phyloP scores from a whole-genome alignment of 1,284 basidiomycete genomes.

The Pisolithus thermaeus region DNA sequence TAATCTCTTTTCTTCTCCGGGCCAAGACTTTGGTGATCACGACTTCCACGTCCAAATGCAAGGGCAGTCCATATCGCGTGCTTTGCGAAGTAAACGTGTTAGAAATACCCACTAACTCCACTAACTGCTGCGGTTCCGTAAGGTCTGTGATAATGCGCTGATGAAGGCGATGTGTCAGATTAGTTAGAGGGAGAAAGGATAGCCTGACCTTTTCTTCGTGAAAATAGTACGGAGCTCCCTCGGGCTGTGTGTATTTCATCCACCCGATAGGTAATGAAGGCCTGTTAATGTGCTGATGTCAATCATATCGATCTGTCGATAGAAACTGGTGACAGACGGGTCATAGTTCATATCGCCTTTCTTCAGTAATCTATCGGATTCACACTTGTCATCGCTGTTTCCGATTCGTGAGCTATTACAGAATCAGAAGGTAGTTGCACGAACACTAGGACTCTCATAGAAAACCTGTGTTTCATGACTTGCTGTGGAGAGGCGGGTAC shows the following conservation, averaged over 20 bases:
- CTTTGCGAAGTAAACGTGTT: not conserved
- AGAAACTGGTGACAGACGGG: not conserved
- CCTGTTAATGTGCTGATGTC: not conserved
- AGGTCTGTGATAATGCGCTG: conserved; percentile 7
- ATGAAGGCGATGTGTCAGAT: not conserved
- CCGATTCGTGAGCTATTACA: not conserved
- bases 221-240: conserved; percentile 9
- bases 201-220: not conserved
- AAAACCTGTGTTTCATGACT: conserved; percentile 1
- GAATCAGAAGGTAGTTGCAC: not conserved
- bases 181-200: not conserved
- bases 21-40: not conserved
- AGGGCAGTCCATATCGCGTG: not conserved
- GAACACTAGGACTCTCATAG: not conserved
- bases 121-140: not conserved
- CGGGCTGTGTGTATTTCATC: conserved; percentile 6
- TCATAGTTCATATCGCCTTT: conserved; percentile 1
- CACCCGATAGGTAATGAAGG: not conserved
- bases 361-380: not conserved
- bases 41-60: conserved; percentile 3
- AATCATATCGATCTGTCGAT: not conserved
- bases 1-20: not conserved
- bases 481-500: not conserved
- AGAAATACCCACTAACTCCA: not conserved
- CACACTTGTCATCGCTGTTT: not conserved